A percentile compares a stretch with the other conserved stretches of the same genome.
phyloP scores from a whole-genome alignment of 495 filamentous ascomycete species.

The Opeltia flavorubescens region DNA sequence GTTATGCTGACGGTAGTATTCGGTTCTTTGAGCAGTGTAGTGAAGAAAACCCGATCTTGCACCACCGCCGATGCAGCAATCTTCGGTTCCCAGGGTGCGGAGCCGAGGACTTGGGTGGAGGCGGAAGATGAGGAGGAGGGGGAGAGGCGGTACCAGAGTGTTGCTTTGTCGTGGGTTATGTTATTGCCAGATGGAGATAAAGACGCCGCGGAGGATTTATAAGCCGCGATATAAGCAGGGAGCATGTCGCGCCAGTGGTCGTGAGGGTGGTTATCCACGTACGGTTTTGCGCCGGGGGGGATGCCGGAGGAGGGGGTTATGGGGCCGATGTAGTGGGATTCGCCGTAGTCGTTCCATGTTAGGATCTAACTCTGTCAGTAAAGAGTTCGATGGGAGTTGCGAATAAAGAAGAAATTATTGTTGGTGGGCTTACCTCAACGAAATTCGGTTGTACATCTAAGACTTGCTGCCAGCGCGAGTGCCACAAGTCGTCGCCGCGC shows the following conservation, averaged over 20 bases:
- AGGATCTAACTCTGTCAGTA: too few species aligned
- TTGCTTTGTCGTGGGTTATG: slow-evolving; percentile 34
- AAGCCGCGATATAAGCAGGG: slow-evolving; percentile 50
- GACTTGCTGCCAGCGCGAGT: slow-evolving; percentile 57
- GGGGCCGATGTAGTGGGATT: slow-evolving; percentile 59
- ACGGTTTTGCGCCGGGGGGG: slow-evolving; percentile 26
- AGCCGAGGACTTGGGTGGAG: slow-evolving; percentile 38
- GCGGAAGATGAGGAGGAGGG: slow-evolving; percentile 21
- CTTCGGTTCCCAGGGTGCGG: slow-evolving; percentile 29
- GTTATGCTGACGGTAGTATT: too few species aligned
- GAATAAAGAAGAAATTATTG: neutral
- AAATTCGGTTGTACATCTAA: slow-evolving; percentile 48
- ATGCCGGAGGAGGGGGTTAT: slow-evolving; percentile 29
- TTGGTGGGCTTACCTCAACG: slow-evolving; percentile 33
- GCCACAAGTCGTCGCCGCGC: slow-evolving; percentile 58
- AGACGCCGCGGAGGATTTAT: slow-evolving; percentile 27
- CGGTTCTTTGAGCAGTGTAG: slow-evolving; percentile 36
- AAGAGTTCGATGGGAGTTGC: slow-evolving; percentile 19
- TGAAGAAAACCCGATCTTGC: slow-evolving; percentile 42
- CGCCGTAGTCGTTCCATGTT: slow-evolving; percentile 65
- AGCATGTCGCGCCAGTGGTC: slow-evolving; percentile 41
- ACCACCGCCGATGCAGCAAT: slow-evolving; percentile 41
- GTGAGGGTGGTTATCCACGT: slow-evolving; percentile 37
- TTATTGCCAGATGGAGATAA: slow-evolving; percentile 21
- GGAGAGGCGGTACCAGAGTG: slow-evolving; percentile 50